Evolutionary conservation across 305 asterid genomes (phyloP).

Genomic region (Striga hermonthica): DNA sequence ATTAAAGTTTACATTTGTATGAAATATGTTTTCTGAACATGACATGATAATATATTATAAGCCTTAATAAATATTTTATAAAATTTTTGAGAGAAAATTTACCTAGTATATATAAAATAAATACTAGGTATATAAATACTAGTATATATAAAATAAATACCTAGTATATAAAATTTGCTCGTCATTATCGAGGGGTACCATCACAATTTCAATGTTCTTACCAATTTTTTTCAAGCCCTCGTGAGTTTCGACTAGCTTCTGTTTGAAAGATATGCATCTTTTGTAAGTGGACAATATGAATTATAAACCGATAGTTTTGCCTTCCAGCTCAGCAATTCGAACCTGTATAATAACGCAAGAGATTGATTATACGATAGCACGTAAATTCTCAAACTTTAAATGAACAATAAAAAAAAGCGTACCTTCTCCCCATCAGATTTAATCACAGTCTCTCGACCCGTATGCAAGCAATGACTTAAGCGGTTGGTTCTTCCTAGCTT

Average conservation of each 20-base stretch:
- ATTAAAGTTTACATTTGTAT: no score
- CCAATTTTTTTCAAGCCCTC: constrained; percentile 48
- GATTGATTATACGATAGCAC: background rate
- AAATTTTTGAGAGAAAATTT: no score
- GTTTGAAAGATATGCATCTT: constrained; percentile 45
- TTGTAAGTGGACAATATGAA: constrained; percentile 41
- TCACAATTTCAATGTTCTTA: constrained; percentile 66
- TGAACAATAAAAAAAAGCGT: background rate
- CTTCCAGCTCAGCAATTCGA: constrained; percentile 63
- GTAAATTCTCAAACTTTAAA: background rate
- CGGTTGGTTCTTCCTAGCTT: constrained; percentile 67
- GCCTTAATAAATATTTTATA: no score
- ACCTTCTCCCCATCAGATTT: constrained; percentile 70
- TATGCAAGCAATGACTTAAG: constrained; percentile 54
- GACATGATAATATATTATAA: no score
- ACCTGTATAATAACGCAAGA: constrained; percentile 45
- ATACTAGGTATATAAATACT: no score
- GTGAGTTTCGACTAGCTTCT: constrained; percentile 50
- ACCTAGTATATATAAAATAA: no score
- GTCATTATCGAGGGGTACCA: constrained; percentile 74
- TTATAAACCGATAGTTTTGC: constrained; percentile 64
- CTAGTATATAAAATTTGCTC: no score
- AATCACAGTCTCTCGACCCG: constrained; percentile 58
- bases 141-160: no score
- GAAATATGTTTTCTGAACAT: no score